phyloP scores from a whole-genome alignment of 2,329 filamentous ascomycete species.

The Aciculosporium take region DNA sequence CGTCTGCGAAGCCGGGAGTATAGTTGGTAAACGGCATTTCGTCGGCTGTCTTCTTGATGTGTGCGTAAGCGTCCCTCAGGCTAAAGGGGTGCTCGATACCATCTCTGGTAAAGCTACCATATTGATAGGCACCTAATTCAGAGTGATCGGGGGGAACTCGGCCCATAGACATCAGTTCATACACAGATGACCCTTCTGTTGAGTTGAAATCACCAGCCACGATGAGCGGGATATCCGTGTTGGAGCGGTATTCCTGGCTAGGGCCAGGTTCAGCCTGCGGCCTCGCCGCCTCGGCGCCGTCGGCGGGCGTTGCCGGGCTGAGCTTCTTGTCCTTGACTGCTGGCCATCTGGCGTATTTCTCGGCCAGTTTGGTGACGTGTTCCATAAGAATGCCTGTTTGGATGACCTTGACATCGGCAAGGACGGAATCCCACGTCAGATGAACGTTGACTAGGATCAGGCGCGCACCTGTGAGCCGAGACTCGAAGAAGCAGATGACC shows the following conservation, averaged over 20 bases:
- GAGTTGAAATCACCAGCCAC: constrained; percentile 97
- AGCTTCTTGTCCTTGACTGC: constrained; percentile 68
- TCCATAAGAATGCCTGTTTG: constrained; percentile 95
- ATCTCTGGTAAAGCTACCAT: constrained; percentile 83
- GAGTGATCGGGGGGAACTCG: constrained; percentile 63
- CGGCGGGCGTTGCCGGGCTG: constrained; percentile 28
- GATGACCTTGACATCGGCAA: constrained; percentile 89
- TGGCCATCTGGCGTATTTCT: constrained; percentile 69
- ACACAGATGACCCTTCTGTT: constrained; percentile 71
- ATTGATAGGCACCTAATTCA: constrained; percentile 68
- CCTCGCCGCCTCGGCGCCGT: constrained; percentile 31
- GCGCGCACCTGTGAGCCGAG: constrained; percentile 74
- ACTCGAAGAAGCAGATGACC: constrained; percentile 84
- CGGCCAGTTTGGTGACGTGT: constrained; percentile 70
- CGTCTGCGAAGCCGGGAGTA: constrained; percentile 79
- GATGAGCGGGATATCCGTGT: constrained; percentile 77
- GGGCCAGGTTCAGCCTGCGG: constrained; percentile 54
- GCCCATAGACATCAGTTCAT: constrained; percentile 75
- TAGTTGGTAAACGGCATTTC: constrained; percentile 94
- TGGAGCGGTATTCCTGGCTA: constrained; percentile 73
- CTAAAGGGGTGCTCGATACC: constrained; percentile 93
- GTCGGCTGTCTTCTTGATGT: constrained; percentile 67
- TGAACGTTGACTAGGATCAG: constrained; percentile 90
- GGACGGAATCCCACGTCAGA: constrained; percentile 83
- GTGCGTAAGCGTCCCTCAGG: constrained; percentile 76